Evolutionary conservation across 805 yeast genomes (phyloP).

Genomic region (Maudiozyma serrabonitensis): DNA sequence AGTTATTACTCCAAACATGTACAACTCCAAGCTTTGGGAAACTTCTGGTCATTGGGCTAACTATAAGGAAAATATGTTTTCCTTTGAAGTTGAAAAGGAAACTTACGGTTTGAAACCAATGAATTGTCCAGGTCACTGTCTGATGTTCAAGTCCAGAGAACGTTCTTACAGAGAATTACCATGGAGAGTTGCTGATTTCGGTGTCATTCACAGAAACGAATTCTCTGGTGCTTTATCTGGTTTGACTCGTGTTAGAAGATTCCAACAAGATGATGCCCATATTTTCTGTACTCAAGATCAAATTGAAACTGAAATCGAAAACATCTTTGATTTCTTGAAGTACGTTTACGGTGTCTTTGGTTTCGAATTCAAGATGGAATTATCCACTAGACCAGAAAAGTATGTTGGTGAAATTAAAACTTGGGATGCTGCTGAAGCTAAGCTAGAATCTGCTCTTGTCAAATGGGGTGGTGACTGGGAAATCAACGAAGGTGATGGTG

Average conservation of each 20-base stretch:
- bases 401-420: constrained; percentile 89
- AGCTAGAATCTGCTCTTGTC: constrained; percentile 73
- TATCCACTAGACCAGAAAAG: constrained; percentile 95
- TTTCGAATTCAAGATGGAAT: constrained; percentile 91
- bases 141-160: constrained; percentile 84
- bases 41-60: constrained; percentile 98
- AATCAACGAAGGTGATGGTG: constrained; percentile 95
- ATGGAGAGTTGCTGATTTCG: constrained; percentile 97
- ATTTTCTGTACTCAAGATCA: constrained; percentile 92
- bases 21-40: constrained; percentile 95
- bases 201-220: constrained; percentile 95
- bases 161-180: constrained; percentile 96
- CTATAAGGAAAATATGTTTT: constrained; percentile 94
- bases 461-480: constrained; percentile 89
- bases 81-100: constrained; percentile 95
- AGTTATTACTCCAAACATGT: constrained; percentile 98
- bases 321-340: constrained; percentile 77
- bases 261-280: constrained; percentile 99
- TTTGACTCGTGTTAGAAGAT: constrained; percentile 93
- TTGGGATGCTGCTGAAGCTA: constrained; percentile 86
- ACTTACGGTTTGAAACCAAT: constrained; percentile 89
- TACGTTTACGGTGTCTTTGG: constrained; percentile 86
- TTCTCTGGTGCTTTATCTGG: constrained; percentile 91
- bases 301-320: constrained; percentile 75
- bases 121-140: constrained; percentile 90